These are phyloP conservation scores for Penicillium sp. DNA, from an alignment of 2,329 filamentous ascomycete genomes.

Conservation along the genomic window DNA sequence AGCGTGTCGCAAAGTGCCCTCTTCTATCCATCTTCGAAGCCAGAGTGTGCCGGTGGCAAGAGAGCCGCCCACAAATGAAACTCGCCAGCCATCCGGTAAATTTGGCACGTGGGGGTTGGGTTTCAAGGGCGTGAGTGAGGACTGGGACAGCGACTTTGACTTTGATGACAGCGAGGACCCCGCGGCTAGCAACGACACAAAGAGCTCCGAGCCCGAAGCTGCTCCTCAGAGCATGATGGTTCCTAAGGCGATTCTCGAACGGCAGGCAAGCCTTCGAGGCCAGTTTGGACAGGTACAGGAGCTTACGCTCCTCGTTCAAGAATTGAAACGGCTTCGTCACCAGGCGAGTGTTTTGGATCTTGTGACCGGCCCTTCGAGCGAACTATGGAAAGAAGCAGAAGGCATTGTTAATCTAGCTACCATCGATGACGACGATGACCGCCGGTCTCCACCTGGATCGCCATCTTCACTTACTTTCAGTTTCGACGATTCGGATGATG, in stretches of 20 bases:
- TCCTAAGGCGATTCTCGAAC: constrained; percentile 64
- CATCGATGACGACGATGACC: constrained; percentile 63
- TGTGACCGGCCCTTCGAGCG: constrained; percentile 56
- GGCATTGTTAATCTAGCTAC: constrained; percentile 69
- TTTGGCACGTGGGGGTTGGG: constrained; percentile 70
- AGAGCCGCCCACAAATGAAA: constrained; percentile 53
- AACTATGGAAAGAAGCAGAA: constrained; percentile 67
- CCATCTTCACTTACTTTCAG: constrained; percentile 62
- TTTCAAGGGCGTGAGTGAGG: constrained; percentile 67
- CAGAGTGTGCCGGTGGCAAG: constrained; percentile 66
- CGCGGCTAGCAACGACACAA: constrained; percentile 48
- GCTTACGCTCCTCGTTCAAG: constrained; percentile 66
- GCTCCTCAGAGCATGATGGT: constrained; percentile 51
- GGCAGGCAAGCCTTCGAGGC: constrained; percentile 66
- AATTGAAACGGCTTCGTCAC: constrained; percentile 63
- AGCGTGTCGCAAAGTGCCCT: constrained; percentile 60
- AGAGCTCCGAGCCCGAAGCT: constrained; percentile 26
- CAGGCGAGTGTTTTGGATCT: constrained; percentile 59
- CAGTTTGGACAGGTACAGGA: constrained; percentile 68
- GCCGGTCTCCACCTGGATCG: constrained; percentile 54
- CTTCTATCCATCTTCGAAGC: constrained; percentile 65
- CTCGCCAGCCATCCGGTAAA: constrained; percentile 58
- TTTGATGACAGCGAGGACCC: constrained; percentile 59
- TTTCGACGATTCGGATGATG: constrained; percentile 61
- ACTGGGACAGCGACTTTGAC: constrained; percentile 71